Evolutionary conservation across 208 protist species (phyloP), one percentile per base, ranked within the genome.

Genomic region (Leptomonas pyrrhocoris): DNA sequence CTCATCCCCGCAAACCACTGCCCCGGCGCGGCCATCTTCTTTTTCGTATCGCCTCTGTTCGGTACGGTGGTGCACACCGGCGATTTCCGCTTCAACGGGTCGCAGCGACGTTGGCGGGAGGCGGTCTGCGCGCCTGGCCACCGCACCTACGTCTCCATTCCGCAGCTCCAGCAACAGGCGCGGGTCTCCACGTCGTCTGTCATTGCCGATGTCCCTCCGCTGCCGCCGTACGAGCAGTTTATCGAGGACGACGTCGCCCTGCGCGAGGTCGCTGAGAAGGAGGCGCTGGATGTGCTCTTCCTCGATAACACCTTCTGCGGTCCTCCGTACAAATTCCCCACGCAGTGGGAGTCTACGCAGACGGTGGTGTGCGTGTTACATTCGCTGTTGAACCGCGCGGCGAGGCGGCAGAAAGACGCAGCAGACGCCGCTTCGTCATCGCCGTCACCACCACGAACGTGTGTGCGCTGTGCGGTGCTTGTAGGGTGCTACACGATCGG

Each of bases 281-380:
- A 80, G 1, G 56, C 70, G 19, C 78, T 96, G n/a, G 84, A 94
- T 31, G 79, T 73, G 7, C 79, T 98, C 1, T 97, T 92, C 70
- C 78, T 98, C 6, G 96, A 98, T 73, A 98, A 97, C 69, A 98
- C 96, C 2, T 98, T 94, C 76, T 98, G 94, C 58, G 65, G 85
- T 48, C 81, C 90, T 11, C 50, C 77, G 13, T 96, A 94, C 77
- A 36, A 48, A 18, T 97, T 98, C 70, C 92, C 93, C 18, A 67
- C 82, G 43, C 94, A 86, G 80, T 74, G 63, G 72, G 78, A 83
- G 25, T 80, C 63, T 49, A 84, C 72, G 16, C 74, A 80, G 42
- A 65, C 62, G 5, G 87, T 96, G 3, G 79, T 89, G 30, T 56
- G 74, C n/a, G 77, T 72, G 28, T 46, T 94, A 28, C 69, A 70